These are phyloP conservation scores for Termitomyces eurrhizus DNA, from an alignment of 768 basidiomycete species.

Conservation along the genomic window DNA sequence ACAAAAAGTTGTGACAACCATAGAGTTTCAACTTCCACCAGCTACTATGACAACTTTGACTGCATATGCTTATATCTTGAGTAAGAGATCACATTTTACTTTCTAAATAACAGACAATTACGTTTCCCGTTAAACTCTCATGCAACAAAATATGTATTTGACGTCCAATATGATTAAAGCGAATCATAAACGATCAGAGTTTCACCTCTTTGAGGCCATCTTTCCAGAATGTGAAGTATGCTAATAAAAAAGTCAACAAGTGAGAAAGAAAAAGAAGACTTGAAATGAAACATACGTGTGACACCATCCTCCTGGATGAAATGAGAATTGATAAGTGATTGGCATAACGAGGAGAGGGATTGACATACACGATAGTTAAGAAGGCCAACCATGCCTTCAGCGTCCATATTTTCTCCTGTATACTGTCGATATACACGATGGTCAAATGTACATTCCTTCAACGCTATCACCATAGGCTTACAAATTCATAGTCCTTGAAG, in stretches of 20 bases:
- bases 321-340: constrained; percentile 10
- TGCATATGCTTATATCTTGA: too few species aligned
- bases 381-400: constrained; percentile 92
- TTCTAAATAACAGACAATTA: not conserved
- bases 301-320: constrained; percentile 62
- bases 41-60: not conserved
- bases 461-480: constrained; percentile 30
- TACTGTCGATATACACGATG: constrained; percentile 39
- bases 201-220: constrained; percentile 85
- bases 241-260: constrained; percentile 32
- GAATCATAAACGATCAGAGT: constrained; percentile 35
- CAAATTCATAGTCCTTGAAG: constrained; percentile 95
- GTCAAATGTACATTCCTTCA: not conserved
- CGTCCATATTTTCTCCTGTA: constrained; percentile 70
- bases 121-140: not conserved
- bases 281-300: constrained; percentile 57
- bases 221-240: constrained; percentile 95
- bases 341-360: not conserved
- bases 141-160: not conserved
- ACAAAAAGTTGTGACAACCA: not conserved
- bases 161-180: constrained; percentile 11
- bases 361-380: constrained; percentile 84
- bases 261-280: not conserved
- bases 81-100: not conserved
- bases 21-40: not conserved